Evolutionary conservation across 805 yeast species (phyloP).

Genomic region (Yarrowia keelungensis): DNA sequence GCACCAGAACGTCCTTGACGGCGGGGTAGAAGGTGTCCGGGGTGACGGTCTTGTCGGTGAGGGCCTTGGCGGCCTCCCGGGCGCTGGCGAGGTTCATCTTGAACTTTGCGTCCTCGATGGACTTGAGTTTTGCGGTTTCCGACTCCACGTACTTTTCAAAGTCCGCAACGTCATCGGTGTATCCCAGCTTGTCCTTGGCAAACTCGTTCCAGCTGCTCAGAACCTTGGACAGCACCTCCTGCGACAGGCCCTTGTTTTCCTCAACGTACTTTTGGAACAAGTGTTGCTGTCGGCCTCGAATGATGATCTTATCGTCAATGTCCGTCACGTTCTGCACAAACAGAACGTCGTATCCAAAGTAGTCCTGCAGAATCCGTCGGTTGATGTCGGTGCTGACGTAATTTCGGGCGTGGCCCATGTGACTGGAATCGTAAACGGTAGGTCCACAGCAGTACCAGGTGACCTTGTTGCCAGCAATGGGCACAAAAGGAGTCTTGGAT

Average conservation of each 20-base stretch:
- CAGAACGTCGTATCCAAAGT: conserved; percentile 85
- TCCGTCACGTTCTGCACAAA: conserved; percentile 99
- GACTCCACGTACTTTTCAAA: conserved; percentile 61
- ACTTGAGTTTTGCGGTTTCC: conserved; percentile 59
- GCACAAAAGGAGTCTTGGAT: conserved; percentile 77
- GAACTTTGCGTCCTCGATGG: conserved; percentile 75
- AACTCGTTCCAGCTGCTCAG: conserved; percentile 58
- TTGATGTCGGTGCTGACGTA: conserved; percentile 94
- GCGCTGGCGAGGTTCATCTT: conserved; percentile 82
- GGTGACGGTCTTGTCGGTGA: conserved; percentile 43
- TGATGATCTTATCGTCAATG: conserved; percentile 94
- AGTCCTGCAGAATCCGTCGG: conserved; percentile 85
- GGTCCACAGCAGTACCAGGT: conserved; percentile 99
- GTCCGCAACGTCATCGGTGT: conserved; percentile 53
- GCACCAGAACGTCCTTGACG: conserved; percentile 75
- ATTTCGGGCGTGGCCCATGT: conserved; percentile 98
- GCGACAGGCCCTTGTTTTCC: conserved; percentile 46
- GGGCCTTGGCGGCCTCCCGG: conserved; percentile 57
- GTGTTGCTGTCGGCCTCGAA: conserved; percentile 90
- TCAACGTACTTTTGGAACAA: conserved; percentile 67
- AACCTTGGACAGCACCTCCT: conserved; percentile 53
- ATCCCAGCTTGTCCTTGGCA: conserved; percentile 59
- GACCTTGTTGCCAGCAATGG: conserved; percentile 64
- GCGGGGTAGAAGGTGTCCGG: conserved; percentile 56
- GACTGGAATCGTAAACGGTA: conserved; percentile 93